phyloP scores from a whole-genome alignment of 2,329 filamentous ascomycete species.

The Hypocrella siamensis region DNA sequence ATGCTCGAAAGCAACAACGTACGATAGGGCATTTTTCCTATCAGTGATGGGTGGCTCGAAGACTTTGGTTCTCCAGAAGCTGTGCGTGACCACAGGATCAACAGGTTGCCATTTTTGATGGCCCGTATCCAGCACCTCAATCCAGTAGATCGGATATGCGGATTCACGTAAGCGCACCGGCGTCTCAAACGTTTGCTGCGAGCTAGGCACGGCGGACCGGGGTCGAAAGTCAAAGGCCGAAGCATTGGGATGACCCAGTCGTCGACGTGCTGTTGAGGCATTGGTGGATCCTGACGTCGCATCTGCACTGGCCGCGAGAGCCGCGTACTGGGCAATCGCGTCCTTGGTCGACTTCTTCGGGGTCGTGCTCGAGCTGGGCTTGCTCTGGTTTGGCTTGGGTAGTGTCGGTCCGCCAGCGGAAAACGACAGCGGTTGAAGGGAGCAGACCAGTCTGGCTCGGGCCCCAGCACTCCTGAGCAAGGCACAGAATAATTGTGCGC shows the following conservation, averaged over 20 bases:
- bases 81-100: slow-evolving; percentile 69
- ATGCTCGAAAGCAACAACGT: slow-evolving; percentile 73
- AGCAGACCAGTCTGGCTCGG: slow-evolving; percentile 72
- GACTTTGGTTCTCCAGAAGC: slow-evolving; percentile 54
- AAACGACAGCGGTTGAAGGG: slow-evolving; percentile 69
- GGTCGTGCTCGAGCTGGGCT: slow-evolving; percentile 13
- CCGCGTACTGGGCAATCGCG: slow-evolving; percentile 12
- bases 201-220: slow-evolving; percentile 19
- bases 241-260: slow-evolving; percentile 38
- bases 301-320: slow-evolving; percentile 20
- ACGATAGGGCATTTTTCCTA: slow-evolving; percentile 59
- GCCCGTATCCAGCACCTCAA: slow-evolving; percentile 74
- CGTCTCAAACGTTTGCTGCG: slow-evolving; percentile 15
- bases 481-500: slow-evolving; percentile 81
- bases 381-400: slow-evolving; percentile 20
- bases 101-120: slow-evolving; percentile 85
- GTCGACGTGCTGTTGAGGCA: slow-evolving; percentile 24
- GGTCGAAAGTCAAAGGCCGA: slow-evolving; percentile 34
- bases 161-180: slow-evolving; percentile 47
- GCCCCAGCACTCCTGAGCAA: slow-evolving; percentile 72
- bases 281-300: slow-evolving; percentile 13
- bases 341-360: slow-evolving; percentile 15
- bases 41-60: slow-evolving; percentile 77
- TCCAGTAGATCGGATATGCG: slow-evolving; percentile 77
- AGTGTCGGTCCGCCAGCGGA: slow-evolving; percentile 34